Conservation (phyloP, 2,329 filamentous ascomycete species). For the Dactylellina parvicollis region DNA sequence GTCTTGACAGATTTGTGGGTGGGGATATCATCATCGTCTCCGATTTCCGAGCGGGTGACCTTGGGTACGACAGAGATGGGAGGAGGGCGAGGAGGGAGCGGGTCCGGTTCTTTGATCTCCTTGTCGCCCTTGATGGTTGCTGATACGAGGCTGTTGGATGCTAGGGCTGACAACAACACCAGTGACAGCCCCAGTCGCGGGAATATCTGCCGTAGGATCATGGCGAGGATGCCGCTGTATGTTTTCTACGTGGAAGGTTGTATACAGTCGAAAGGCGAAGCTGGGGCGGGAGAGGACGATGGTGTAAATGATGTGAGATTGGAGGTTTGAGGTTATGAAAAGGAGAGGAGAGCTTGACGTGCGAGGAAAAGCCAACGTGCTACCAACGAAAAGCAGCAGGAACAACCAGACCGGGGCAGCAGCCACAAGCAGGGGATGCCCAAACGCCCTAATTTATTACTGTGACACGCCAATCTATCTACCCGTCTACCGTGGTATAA, state of each 20-base stretch:
- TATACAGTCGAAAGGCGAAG: background rate
- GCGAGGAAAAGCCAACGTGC: conserved; percentile 7
- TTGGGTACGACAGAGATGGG: conserved; percentile 46
- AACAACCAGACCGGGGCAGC: conserved; percentile 27
- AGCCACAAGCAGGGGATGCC: background rate
- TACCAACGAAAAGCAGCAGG: background rate
- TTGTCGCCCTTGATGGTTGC: conserved; percentile 69
- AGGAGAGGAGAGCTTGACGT: conserved; percentile 27
- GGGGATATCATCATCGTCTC: conserved; percentile 40
- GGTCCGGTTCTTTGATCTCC: conserved; percentile 70
- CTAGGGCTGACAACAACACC: conserved; percentile 41
- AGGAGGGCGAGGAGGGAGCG: conserved; percentile 42
- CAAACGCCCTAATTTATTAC: background rate
- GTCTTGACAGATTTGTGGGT: conserved; percentile 60
- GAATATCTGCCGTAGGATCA: conserved; percentile 49
- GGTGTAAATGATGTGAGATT: background rate
- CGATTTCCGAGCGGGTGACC: conserved; percentile 37
- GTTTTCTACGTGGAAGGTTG: background rate
- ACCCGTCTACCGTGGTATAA: background rate
- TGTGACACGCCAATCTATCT: too few species aligned
- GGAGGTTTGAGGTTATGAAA: conserved; percentile 13
- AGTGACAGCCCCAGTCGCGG: conserved; percentile 43
- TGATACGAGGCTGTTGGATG: conserved; percentile 43
- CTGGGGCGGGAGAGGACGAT: background rate
- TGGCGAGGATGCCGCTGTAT: conserved; percentile 3